Evolutionary conservation across 148 eudicot genomes (phyloP).

Genomic region (Dianthus caryophyllus): DNA sequence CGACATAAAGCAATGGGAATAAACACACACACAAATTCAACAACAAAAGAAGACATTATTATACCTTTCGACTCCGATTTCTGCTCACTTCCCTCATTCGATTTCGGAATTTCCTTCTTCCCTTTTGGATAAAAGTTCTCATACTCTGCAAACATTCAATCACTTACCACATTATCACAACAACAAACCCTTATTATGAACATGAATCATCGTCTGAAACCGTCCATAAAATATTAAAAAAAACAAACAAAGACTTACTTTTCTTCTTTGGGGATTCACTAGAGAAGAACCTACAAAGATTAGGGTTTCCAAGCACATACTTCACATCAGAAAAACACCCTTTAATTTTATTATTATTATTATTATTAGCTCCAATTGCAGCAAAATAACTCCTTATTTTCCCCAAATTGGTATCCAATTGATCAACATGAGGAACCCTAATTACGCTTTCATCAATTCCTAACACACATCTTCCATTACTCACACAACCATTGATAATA

Average conservation of each 20-base stretch:
- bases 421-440: constrained; percentile 19
- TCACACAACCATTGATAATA: constrained; percentile 38
- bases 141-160: constrained; percentile 14
- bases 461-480: constrained; percentile 34
- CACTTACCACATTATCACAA: not conserved
- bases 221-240: not conserved
- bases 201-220: too few species aligned
- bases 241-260: constrained; percentile 35
- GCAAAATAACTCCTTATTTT: constrained; percentile 57
- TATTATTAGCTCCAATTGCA: constrained; percentile 32
- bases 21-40: not conserved
- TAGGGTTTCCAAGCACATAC: constrained; percentile 45
- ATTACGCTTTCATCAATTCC: constrained; percentile 22
- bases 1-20: too few species aligned
- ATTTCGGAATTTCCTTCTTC: constrained; percentile 14
- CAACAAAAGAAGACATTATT: not conserved
- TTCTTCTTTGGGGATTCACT: constrained; percentile 74
- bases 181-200: not conserved
- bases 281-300: constrained; percentile 49
- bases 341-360: constrained; percentile 16
- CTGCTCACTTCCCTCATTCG: constrained; percentile 24
- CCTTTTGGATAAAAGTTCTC: constrained; percentile 19
- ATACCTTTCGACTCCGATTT: constrained; percentile 73
- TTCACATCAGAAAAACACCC: constrained; percentile 40
- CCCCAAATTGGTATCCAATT: constrained; percentile 44